Conservation (phyloP, 2,329 filamentous ascomycete genomes). For the Lachnellula occidentalis region DNA sequence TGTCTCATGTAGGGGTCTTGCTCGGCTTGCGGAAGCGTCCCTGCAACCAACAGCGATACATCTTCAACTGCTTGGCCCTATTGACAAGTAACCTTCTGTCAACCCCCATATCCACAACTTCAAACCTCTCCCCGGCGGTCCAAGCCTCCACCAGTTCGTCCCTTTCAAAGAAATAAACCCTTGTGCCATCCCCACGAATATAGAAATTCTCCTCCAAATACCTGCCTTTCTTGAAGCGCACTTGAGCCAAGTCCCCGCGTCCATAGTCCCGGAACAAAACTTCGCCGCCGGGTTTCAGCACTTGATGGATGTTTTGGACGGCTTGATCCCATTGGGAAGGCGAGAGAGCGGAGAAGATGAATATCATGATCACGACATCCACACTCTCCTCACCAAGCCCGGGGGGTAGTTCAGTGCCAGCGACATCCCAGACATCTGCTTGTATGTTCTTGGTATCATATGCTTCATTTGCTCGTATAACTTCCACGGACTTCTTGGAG, state of each 20-base stretch:
- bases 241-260: constrained; percentile 89
- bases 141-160: constrained; percentile 78
- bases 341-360: constrained; percentile 90
- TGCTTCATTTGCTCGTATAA: constrained; percentile 75
- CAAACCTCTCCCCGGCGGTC: constrained; percentile 54
- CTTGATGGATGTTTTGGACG: constrained; percentile 70
- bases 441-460: constrained; percentile 70
- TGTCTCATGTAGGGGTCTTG: neutral
- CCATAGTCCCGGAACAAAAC: constrained; percentile 97
- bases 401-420: constrained; percentile 67
- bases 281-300: constrained; percentile 88
- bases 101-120: constrained; percentile 71
- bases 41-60: constrained; percentile 98
- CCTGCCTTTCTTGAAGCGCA: constrained; percentile 91
- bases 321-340: constrained; percentile 80
- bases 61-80: constrained; percentile 83
- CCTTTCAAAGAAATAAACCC: constrained; percentile 95
- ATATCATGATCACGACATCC: constrained; percentile 90
- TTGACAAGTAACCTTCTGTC: constrained; percentile 91
- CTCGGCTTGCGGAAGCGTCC: constrained; percentile 65
- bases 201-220: constrained; percentile 98
- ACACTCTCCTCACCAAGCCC: constrained; percentile 72
- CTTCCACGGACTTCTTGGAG: constrained; percentile 87
- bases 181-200: constrained; percentile 86
- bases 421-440: constrained; percentile 92